Evolutionary conservation across 2,329 filamentous ascomycete species (phyloP).

Genomic region (Alternaria brassicicola): DNA sequence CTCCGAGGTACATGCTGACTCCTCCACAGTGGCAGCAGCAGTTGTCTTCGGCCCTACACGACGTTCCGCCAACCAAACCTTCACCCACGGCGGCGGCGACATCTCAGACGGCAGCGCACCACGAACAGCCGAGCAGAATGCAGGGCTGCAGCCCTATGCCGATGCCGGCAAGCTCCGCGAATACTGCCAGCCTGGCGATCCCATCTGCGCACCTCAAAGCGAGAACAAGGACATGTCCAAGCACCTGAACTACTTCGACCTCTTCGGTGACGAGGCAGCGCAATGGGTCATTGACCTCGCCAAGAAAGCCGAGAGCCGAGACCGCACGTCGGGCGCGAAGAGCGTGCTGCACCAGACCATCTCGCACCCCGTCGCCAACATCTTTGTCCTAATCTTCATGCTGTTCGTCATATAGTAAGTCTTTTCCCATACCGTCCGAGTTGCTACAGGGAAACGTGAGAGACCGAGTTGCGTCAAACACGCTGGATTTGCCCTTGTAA

Average conservation of each 20-base stretch:
- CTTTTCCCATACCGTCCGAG: not conserved
- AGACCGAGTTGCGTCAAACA: constrained; percentile 3
- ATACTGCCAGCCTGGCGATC: constrained; percentile 67
- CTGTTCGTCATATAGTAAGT: constrained; percentile 33
- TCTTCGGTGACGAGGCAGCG: constrained; percentile 30
- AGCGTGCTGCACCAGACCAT: constrained; percentile 30
- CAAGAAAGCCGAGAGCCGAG: constrained; percentile 17
- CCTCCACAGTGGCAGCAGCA: constrained; percentile 27
- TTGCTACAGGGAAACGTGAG: constrained; percentile 6
- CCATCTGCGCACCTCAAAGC: constrained; percentile 64
- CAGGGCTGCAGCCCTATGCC: constrained; percentile 30
- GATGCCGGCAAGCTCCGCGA: constrained; percentile 61
- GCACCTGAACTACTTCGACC: constrained; percentile 63
- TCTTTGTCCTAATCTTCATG: constrained; percentile 29
- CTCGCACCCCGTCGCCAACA: constrained; percentile 29
- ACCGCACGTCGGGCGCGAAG: constrained; percentile 20
- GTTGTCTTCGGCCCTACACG: constrained; percentile 33
- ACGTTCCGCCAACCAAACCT: constrained; percentile 33
- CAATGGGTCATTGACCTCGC: constrained; percentile 31
- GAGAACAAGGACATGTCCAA: constrained; percentile 57
- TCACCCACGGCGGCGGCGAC: constrained; percentile 30
- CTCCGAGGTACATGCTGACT: constrained; percentile 9
- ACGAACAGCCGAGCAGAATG: constrained; percentile 27
- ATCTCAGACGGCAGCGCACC: constrained; percentile 29
- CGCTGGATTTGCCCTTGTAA: not conserved